Base-by-base conservation (phyloP, 1,284 basidiomycete species). In the Ganoderma sinense region DNA sequence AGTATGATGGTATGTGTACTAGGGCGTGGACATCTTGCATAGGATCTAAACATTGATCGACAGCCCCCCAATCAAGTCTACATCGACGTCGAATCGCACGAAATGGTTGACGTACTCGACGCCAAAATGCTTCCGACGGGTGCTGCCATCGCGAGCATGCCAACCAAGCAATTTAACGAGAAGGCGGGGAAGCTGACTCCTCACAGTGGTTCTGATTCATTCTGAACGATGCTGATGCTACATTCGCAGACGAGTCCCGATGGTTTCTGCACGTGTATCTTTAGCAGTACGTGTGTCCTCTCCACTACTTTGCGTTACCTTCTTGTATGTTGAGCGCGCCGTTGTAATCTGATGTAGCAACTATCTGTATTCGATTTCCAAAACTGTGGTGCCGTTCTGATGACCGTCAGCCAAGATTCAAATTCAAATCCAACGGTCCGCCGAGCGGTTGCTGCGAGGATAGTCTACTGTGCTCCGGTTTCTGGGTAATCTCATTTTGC, bases 1-100 rank as follows among this genome's bases (percentile, higher is more conserved):
- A 74, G 73, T 67, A 67, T 71, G 65, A 73, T 74, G 74, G 70
- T 74, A 59, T 33, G 53, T 33, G 26, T 20, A 18, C 29, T 20
- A n/a, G n/a, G n/a, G n/a, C n/a, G n/a, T n/a, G n/a, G n/a, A n/a
- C n/a, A 16, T 29, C 29, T 33, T 33, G 53, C 14, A 33, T 20
- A 6, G 53, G 31, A 20, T 56, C 29, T 56, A 8, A 56, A 16
- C 16, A 18, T 26, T 39, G 53, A 23, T 13, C 31, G 41, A 26
- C 68, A 78, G 77, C 72, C 73, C 13, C 73, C 75, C 23, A 78
- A 80, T 61, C 76, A 78, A 63, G 78, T 80, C 5, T 79, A 75
- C 70, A 78, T 80, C 53, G 78, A 80, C 71, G 78, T 80, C 53
- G 78, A 80, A 70, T 76, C 76, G 7, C 78, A 80, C 68, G 77